Base-by-base conservation (phyloP, 352 stramenopile species). In the Pythium apleroticum region DNA sequence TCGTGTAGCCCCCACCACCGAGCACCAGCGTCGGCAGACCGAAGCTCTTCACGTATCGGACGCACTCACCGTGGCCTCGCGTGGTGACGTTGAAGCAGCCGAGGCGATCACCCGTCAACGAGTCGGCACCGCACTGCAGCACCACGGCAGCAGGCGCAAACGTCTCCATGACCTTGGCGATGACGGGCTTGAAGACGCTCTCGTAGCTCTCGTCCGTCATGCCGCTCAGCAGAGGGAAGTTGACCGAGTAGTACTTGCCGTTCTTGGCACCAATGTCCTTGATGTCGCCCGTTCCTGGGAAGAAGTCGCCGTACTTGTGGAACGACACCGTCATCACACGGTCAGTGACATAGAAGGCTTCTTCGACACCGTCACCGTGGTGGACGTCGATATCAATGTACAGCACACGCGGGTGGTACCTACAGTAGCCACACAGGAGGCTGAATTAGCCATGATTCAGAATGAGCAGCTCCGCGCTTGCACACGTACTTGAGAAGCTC, bases 351-450 rank as follows among this genome's bases (percentile, higher is more conserved):
- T 97, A 92, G 96, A 99, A 75, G 71, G 97, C 88, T 98, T 98
- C 88, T 95, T 98, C 80, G 12, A 99, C 97, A 20, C 97, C 97
- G 75, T 99, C 97, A 33, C 97, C 97, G 69, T 99, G 97, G 73
- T 99, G 97, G 14, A 99, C 96, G 75, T 99, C 97, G 77, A 99
- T 99, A 73, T 99, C 97, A 77, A 99, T 98, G 78, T 99, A 99
- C 12, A 99, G 74, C 19, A 99, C 97, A 15, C 97, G 79, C 7
- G 95, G 84, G 74, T 99, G 96, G 52, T 89, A 87, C 45, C 72
- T 75, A 49, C 3, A 46, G 7, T 37, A 17, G 52, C 8, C 11
- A 14, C 5, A 41, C 20, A 52, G 3, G 20, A 0, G 3, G 39
- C 4, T 30, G 19, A 24, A 19, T 20, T 27, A 43, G 45, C 6